Percentiles rank a stretch among this genome's conserved stretches.
Conservation (phyloP, 371 early-diverging fungal species). For the Catenaria anguillulae region DNA sequence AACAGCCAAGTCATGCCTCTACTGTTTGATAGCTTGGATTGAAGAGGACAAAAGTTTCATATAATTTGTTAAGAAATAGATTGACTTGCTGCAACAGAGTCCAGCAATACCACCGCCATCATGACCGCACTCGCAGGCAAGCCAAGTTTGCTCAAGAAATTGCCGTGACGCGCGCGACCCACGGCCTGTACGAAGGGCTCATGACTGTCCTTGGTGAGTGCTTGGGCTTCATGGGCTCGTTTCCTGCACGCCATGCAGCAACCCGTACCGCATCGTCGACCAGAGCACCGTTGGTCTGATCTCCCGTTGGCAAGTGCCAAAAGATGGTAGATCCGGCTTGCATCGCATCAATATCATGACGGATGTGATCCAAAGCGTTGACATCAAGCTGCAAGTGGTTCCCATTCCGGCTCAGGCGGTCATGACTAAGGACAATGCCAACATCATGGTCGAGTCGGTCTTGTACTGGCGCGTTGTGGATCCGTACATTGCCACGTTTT, state of each 20-base stretch:
- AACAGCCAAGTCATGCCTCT: too few species aligned
- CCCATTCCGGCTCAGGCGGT: slow-evolving; percentile 59
- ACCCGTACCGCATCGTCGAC: slow-evolving; percentile 52
- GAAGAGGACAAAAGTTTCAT: too few species aligned
- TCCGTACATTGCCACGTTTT: slow-evolving; percentile 35
- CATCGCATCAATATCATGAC: slow-evolving; percentile 59
- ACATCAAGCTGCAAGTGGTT: slow-evolving; percentile 60
- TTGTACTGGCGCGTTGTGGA: slow-evolving; percentile 57
- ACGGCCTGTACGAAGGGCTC: slow-evolving; percentile 19
- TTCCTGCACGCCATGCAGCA: slow-evolving; percentile 44
- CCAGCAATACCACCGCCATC: too few species aligned
- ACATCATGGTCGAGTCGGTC: slow-evolving; percentile 63
- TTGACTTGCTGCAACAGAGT: too few species aligned
- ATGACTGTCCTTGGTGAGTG: slow-evolving; percentile 24
- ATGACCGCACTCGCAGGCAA: too few species aligned
- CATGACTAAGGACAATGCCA: slow-evolving; percentile 81
- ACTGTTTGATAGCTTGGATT: too few species aligned
- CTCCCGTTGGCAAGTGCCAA: slow-evolving; percentile 64
- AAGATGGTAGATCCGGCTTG: slow-evolving; percentile 22
- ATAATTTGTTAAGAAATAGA: too few species aligned
- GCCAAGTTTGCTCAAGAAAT: neutral
- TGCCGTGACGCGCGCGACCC: neutral
- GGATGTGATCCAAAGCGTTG: slow-evolving; percentile 44
- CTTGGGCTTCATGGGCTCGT: slow-evolving; percentile 29
- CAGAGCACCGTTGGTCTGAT: slow-evolving; percentile 57